Base-by-base conservation (phyloP, 139 green algal species). In the Dunaliella sp. region DNA sequence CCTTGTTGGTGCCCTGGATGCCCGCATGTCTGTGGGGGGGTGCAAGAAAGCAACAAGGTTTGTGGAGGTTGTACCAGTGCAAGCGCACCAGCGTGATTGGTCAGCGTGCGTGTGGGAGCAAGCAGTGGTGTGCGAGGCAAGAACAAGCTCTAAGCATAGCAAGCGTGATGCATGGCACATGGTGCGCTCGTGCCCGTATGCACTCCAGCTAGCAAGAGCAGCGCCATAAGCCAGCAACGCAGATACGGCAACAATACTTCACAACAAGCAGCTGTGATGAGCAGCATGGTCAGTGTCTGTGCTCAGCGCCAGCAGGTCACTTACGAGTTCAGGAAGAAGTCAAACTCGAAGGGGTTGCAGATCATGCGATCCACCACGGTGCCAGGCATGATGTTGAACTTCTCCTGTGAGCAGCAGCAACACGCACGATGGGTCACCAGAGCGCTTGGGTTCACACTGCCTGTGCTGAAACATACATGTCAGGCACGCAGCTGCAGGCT, bases 261-360 rank as follows among this genome's bases (percentile, higher is more conserved):
- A n/a, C n/a, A n/a, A n/a, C n/a, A n/a, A n/a, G n/a, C n/a, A n/a
- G n/a, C n/a, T n/a, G n/a, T n/a, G n/a, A n/a, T n/a, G n/a, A n/a
- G n/a, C n/a, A n/a, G n/a, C n/a, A n/a, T n/a, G n/a, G n/a, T n/a
- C n/a, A n/a, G n/a, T n/a, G n/a, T n/a, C n/a, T n/a, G n/a, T n/a
- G n/a, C n/a, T n/a, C n/a, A n/a, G n/a, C n/a, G n/a, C n/a, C n/a
- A n/a, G n/a, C n/a, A n/a, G n/a, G n/a, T n/a, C 0, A 92, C 90
- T 81, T 98, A 96, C 76, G 84, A 92, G 89, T 96, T 96, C 3
- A 98, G 93, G 87, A 94, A 98, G 91, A 99, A 99, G 90, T 97
- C 93, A 65, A 93, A 97, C 73, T 95, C 93, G 12, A 72, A 85
- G 48, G 90, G 85, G 38, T 87, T 80, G 82, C 80, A 88, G 86